Conservation (phyloP, 2,329 filamentous ascomycete genomes). For the Cercospora sojina region DNA sequence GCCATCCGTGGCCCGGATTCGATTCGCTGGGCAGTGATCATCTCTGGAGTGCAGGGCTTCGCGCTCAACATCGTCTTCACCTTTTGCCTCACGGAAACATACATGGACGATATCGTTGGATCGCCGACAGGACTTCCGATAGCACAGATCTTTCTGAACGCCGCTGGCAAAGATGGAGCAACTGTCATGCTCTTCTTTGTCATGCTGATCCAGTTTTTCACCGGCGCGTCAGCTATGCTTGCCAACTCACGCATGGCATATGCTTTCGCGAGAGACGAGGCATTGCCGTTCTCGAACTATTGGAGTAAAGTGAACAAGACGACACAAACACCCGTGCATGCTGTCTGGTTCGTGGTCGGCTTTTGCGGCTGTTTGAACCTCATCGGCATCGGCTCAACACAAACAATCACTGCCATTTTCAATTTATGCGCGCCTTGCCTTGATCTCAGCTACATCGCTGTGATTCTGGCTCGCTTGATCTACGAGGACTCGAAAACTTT, state of each 20-base stretch:
- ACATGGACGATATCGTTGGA: slow-evolving; percentile 56
- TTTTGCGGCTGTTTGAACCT: slow-evolving; percentile 55
- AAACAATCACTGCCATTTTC: slow-evolving; percentile 53
- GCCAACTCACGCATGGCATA: slow-evolving; percentile 53
- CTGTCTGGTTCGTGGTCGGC: slow-evolving; percentile 63
- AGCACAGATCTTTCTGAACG: slow-evolving; percentile 58
- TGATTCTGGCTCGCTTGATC: slow-evolving; percentile 53
- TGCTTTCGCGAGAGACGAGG: slow-evolving; percentile 44
- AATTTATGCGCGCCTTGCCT: slow-evolving; percentile 49
- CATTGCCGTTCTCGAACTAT: slow-evolving; percentile 39
- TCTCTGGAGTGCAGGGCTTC: slow-evolving; percentile 62
- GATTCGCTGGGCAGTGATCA: slow-evolving; percentile 45
- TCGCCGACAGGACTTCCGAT: slow-evolving; percentile 62
- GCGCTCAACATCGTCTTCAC: slow-evolving; percentile 63
- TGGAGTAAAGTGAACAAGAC: slow-evolving; percentile 48
- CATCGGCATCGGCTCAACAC: slow-evolving; percentile 53
- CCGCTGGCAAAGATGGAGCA: slow-evolving; percentile 42
- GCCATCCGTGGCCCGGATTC: slow-evolving; percentile 60
- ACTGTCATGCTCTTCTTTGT: slow-evolving; percentile 38
- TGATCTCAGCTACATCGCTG: slow-evolving; percentile 58
- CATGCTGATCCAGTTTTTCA: slow-evolving; percentile 65
- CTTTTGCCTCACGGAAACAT: slow-evolving; percentile 56
- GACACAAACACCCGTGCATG: slow-evolving; percentile 61
- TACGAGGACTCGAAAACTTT: slow-evolving; percentile 10
- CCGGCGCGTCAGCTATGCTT: slow-evolving; percentile 62